A percentile compares a stretch with the other conserved stretches of the same genome.
These are phyloP conservation scores for Candida corydali DNA, from an alignment of 805 yeast genomes.

Conservation along the genomic window DNA sequence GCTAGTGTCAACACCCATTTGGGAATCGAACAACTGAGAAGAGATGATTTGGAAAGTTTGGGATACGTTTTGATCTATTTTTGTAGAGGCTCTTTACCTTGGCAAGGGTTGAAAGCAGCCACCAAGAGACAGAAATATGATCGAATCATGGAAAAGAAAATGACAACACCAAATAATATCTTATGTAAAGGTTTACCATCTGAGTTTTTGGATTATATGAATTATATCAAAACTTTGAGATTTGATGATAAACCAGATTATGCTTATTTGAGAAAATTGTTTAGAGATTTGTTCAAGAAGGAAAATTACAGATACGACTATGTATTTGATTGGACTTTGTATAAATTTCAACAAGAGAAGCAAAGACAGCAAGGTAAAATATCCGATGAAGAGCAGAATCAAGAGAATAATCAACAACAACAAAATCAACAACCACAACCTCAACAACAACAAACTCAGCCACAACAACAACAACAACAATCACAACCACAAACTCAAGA, in stretches of 20 bases:
- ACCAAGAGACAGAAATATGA: slow-evolving; percentile 97
- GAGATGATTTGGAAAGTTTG: slow-evolving; percentile 93
- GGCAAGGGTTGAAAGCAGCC: slow-evolving; percentile 98
- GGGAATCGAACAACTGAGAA: slow-evolving; percentile 94
- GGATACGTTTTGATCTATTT: slow-evolving; percentile 94
- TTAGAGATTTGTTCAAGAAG: slow-evolving; percentile 83
- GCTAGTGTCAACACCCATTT: slow-evolving; percentile 93
- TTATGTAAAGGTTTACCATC: slow-evolving; percentile 89
- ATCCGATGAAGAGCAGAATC: slow-evolving; percentile 21
- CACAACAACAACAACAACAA: slow-evolving; percentile 19
- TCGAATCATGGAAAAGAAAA: slow-evolving; percentile 90
- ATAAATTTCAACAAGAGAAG: slow-evolving; percentile 63
- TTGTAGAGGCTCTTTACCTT: slow-evolving; percentile 92
- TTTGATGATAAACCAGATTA: slow-evolving; percentile 98
- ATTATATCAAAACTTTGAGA: slow-evolving; percentile 83
- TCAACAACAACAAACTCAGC: slow-evolving; percentile 15
- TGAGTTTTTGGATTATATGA: slow-evolving; percentile 83
- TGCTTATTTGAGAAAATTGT: slow-evolving; percentile 77
- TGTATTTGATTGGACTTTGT: slow-evolving; percentile 94
- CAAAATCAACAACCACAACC: slow-evolving; percentile 13
- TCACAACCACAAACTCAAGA: slow-evolving; percentile 9
- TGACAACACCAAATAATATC: slow-evolving; percentile 81
- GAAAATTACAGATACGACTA: slow-evolving; percentile 91
- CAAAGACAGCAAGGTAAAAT: slow-evolving; percentile 42
- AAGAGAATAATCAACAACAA: slow-evolving; percentile 13